These are phyloP conservation scores for Colletotrichum musicola DNA, from an alignment of 2,329 filamentous ascomycete species.

Conservation along the genomic window DNA sequence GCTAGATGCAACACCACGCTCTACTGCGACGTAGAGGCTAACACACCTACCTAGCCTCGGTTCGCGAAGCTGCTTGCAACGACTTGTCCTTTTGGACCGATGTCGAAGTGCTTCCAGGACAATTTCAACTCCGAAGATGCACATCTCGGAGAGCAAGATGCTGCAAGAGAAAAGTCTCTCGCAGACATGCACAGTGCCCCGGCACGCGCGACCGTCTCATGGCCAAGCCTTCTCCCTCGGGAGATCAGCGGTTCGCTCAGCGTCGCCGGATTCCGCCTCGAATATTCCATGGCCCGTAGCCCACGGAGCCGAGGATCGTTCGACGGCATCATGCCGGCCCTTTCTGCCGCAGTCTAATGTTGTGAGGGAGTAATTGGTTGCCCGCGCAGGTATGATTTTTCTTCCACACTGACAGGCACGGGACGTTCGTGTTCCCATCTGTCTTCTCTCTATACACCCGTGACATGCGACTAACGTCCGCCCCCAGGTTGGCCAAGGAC, in stretches of 20 bases:
- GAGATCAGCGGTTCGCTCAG: neutral
- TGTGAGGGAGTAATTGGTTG: slow-evolving; percentile 13
- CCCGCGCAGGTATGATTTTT: slow-evolving; percentile 29
- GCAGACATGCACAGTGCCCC: neutral
- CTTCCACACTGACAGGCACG: neutral
- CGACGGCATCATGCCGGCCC: neutral
- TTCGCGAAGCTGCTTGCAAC: neutral
- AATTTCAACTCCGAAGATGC: neutral
- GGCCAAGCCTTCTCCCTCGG: neutral
- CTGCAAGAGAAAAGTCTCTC: neutral
- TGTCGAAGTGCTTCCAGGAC: neutral
- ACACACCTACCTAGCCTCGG: slow-evolving; percentile 26
- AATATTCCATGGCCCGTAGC: neutral
- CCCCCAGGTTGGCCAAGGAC: slow-evolving; percentile 40
- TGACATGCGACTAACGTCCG: slow-evolving; percentile 14
- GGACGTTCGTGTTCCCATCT: no score
- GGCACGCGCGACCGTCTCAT: neutral
- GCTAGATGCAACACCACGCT: slow-evolving; percentile 7
- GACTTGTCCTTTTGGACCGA: neutral
- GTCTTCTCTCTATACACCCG: neutral
- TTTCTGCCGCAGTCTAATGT: slow-evolving; percentile 26
- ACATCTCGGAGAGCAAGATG: neutral
- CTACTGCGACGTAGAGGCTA: slow-evolving; percentile 32
- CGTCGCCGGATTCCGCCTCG: neutral
- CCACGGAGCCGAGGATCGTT: neutral